Conservation (phyloP, 2,329 filamentous ascomycete genomes). For the Fusarium acutatum region DNA sequence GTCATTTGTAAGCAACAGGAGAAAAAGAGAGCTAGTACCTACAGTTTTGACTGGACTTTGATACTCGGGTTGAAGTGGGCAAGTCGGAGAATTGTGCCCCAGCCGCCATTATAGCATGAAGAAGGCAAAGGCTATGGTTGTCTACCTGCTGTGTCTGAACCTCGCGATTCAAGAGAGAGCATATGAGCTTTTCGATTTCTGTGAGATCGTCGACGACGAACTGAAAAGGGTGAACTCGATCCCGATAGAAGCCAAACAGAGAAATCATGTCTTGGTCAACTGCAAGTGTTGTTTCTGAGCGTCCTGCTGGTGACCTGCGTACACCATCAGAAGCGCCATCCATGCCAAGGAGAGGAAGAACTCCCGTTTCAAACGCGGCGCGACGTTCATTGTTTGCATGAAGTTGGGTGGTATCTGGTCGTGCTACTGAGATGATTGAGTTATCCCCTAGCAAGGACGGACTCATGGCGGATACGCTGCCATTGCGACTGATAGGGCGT, state of each 20-base stretch:
- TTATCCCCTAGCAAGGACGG: slow-evolving; percentile 16
- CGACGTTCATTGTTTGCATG: slow-evolving; percentile 8
- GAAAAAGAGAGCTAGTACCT: background rate
- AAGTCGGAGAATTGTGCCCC: slow-evolving; percentile 35
- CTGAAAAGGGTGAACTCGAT: slow-evolving; percentile 25
- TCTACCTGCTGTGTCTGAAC: background rate
- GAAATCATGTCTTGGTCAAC: slow-evolving; percentile 19
- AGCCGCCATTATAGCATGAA: slow-evolving; percentile 31
- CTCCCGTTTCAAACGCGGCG: slow-evolving; percentile 23
- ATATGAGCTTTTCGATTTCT: slow-evolving; percentile 18
- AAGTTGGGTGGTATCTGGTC: background rate
- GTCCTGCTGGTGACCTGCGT: background rate
- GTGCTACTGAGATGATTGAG: slow-evolving; percentile 26
- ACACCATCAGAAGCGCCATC: background rate
- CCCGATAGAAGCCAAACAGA: slow-evolving; percentile 22
- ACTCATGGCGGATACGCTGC: background rate
- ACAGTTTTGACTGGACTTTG: slow-evolving; percentile 11
- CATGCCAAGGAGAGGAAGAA: slow-evolving; percentile 26
- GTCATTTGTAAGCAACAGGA: accelerated
- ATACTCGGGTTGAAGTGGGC: background rate
- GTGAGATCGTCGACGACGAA: slow-evolving; percentile 14
- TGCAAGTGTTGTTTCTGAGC: background rate
- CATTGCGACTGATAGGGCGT: background rate
- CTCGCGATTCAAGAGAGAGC: slow-evolving; percentile 2
- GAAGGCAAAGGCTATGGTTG: slow-evolving; percentile 13